Base-by-base conservation (phyloP, 1,139 yeast genomes). In the Blastobotrys raffinosifermentans region DNA sequence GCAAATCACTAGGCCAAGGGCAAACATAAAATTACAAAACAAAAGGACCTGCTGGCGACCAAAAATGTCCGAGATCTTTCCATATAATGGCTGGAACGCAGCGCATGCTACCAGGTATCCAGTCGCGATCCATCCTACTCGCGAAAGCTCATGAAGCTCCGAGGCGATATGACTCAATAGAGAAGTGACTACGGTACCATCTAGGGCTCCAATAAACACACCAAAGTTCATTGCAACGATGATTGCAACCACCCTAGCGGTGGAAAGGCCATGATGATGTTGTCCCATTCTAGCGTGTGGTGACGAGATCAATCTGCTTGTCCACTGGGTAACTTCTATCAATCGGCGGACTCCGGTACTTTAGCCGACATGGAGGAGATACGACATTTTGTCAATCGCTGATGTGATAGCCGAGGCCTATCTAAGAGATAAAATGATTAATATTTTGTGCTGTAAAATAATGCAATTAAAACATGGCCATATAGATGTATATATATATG, bases 1-100 rank as follows among this genome's bases (percentile, higher is more conserved):
- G 51, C 80, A 75, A 34, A 74, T 59, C 20, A 70, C 47, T 50
- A 80, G 74, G 8, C 84, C 85, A 14, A 73, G 22, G 0, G 72
- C 72, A 48, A 78, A 78, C 26, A 65, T 51, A 3, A 59, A 39
- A 41, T 73, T 72, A 50, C 77, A 72, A 30, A 72, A 57, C 5
- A 77, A 49, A 29, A 78, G 58, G 41, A 74, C 57, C 5, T 64
- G 56, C 54, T 75, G 81, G 50, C 95, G 71, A 15, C 96, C 96
- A 57, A 80, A 85, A 31, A 86, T 83, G 52, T 86, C 96, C 3
- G 93, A 80, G 22, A 87, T 60, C 54, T 85, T 86, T 17, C 96
- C 96, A 49, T 80, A 85, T 17, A 87, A 61, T 1, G 96, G 96
- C 59, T 77, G 84, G 48, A 77, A 73, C 2, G 80, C 77, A 1